These are phyloP conservation scores for Mycosphaerella arachidis DNA, from an alignment of 2,329 filamentous ascomycete genomes.

Conservation along the genomic window DNA sequence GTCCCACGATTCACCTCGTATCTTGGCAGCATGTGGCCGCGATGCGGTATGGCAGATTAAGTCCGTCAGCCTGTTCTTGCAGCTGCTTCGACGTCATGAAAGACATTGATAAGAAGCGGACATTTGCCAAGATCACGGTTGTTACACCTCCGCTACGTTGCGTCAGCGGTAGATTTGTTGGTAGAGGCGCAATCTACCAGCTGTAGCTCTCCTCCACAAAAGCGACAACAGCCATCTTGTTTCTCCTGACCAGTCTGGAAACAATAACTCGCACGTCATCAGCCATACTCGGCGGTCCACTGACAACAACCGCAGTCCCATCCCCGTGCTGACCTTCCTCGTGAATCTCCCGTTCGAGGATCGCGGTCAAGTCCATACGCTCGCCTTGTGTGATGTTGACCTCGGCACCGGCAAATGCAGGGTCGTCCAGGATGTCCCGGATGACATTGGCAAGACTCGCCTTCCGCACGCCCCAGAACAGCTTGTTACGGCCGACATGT, in stretches of 20 bases:
- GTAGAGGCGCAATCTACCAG: background rate
- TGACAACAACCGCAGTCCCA: constrained; percentile 30
- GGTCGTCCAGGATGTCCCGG: background rate
- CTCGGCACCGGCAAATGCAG: background rate
- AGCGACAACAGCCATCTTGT: background rate
- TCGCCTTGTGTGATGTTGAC: background rate
- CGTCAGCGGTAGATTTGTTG: background rate
- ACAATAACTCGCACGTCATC: constrained; percentile 31
- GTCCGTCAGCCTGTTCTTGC: too few relatives aligned
- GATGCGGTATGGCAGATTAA: too few relatives aligned
- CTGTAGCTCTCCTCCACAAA: background rate
- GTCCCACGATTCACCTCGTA: too few relatives aligned
- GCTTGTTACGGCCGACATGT: constrained; percentile 33
- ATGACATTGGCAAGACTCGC: background rate
- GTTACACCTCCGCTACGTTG: too few relatives aligned
- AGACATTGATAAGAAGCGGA: too few relatives aligned
- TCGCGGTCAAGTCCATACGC: background rate
- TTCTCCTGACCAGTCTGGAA: background rate
- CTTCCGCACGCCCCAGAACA: constrained; percentile 33
- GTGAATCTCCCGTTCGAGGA: background rate
- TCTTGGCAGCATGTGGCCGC: too few relatives aligned
- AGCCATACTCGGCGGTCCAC: constrained; percentile 40
- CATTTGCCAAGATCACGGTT: too few relatives aligned
- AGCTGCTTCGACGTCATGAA: too few relatives aligned
- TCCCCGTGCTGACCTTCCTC: too few relatives aligned